Conservation (phyloP, 2,329 filamentous ascomycete genomes). For the Apiospora sp. region DNA sequence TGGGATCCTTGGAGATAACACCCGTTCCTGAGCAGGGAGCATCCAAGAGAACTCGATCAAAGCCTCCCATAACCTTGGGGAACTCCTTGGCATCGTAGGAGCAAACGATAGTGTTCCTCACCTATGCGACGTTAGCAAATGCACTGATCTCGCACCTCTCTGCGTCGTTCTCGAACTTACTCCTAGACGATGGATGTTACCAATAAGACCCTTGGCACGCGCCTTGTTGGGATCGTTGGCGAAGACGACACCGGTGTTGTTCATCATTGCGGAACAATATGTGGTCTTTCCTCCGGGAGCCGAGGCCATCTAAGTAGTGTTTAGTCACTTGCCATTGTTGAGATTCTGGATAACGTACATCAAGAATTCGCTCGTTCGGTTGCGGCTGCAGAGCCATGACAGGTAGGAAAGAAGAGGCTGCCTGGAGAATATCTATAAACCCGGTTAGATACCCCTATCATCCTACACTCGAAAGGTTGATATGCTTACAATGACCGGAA, state of each 20-base stretch:
- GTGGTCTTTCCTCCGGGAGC: constrained; percentile 89
- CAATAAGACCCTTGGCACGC: constrained; percentile 95
- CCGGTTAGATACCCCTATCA: neutral
- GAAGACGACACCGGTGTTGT: constrained; percentile 94
- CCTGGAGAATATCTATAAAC: constrained; percentile 83
- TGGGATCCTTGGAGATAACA: constrained; percentile 96
- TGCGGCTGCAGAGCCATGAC: constrained; percentile 76
- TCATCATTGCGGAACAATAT: constrained; percentile 95
- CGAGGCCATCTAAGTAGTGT: constrained; percentile 70
- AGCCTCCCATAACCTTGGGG: constrained; percentile 92
- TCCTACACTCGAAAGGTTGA: neutral
- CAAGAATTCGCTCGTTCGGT: constrained; percentile 16
- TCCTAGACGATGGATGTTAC: constrained; percentile 83
- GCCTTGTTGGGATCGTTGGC: constrained; percentile 96
- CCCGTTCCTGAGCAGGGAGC: constrained; percentile 81
- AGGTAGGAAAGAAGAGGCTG: constrained; percentile 93
- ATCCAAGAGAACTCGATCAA: constrained; percentile 80
- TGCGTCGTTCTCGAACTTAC: neutral
- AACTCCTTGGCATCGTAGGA: constrained; percentile 96
- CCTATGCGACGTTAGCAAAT: constrained; percentile 54
- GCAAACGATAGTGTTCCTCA: constrained; percentile 88
- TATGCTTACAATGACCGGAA: constrained; percentile 74
- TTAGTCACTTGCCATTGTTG: neutral
- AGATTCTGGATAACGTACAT: neutral
- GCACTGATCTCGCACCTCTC: constrained; percentile 45